Evolutionary conservation across 768 basidiomycete genomes (phyloP).

Genomic region (Phallus indusiatus): DNA sequence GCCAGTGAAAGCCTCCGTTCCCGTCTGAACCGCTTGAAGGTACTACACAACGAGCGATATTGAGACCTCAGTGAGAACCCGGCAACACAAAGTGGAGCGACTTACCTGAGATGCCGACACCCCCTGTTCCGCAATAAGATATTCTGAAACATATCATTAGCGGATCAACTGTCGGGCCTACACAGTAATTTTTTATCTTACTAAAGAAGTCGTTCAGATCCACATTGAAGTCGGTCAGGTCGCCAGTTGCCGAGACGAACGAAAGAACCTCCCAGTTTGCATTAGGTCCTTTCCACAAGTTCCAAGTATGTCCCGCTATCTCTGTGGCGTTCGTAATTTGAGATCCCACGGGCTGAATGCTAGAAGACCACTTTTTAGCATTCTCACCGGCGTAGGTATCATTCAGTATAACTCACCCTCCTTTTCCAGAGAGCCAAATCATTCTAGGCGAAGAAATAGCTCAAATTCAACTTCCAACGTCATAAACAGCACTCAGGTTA

Average conservation of each 20-base stretch:
- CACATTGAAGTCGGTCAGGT: conserved; percentile 41
- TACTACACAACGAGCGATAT: conserved; percentile 24
- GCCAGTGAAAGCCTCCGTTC: conserved; percentile 47
- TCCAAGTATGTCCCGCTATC: conserved; percentile 38
- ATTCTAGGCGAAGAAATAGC: conserved; percentile 27
- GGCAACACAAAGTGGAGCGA: neutral
- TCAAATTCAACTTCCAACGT: neutral
- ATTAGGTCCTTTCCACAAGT: conserved; percentile 46
- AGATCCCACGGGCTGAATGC: conserved; percentile 48
- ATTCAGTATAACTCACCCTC: conserved; percentile 29
- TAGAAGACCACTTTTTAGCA: conserved; percentile 11
- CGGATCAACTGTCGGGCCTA: neutral
- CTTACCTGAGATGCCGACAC: conserved; percentile 38
- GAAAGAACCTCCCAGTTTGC: conserved; percentile 47
- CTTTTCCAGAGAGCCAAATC: conserved; percentile 52
- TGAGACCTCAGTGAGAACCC: neutral
- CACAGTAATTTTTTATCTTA: conserved; percentile 19
- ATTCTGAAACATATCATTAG: conserved; percentile 24
- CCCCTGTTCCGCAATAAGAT: conserved; percentile 36
- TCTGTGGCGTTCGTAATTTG: conserved; percentile 30
- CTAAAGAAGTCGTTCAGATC: conserved; percentile 50
- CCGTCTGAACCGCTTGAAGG: conserved; percentile 45
- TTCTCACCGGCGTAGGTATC: neutral
- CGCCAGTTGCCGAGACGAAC: conserved; percentile 38
- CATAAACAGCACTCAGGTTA: neutral